Evolutionary conservation across 164 flowering plant genomes (phyloP).

Genomic region (Echeveria elegans): DNA sequence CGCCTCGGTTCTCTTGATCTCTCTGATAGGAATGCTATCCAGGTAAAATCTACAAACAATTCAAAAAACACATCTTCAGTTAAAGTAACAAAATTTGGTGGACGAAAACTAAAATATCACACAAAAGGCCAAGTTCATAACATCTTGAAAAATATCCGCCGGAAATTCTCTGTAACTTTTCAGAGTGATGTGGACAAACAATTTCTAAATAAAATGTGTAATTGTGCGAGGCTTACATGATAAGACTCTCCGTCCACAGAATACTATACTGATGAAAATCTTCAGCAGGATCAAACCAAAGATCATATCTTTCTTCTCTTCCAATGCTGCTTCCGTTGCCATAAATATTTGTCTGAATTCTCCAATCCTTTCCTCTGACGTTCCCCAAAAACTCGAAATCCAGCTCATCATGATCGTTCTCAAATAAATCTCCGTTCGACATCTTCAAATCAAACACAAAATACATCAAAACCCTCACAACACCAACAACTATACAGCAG

Average conservation of each 20-base stretch:
- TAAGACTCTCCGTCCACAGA: constrained; percentile 66
- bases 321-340: constrained; percentile 88
- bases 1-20: constrained; percentile 40
- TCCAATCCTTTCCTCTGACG: constrained; percentile 75
- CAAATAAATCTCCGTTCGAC: constrained; percentile 79
- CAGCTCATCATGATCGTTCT: constrained; percentile 76
- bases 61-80: not conserved
- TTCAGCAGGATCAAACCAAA: constrained; percentile 93
- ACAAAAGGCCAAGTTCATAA: too few relatives aligned
- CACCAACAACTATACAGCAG: too few relatives aligned
- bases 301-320: constrained; percentile 81
- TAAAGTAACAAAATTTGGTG: not conserved
- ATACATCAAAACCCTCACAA: not conserved
- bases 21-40: constrained; percentile 69
- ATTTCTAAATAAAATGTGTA: not conserved
- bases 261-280: constrained; percentile 83
- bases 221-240: constrained; percentile 39
- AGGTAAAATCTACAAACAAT: constrained; percentile 59
- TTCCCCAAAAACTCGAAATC: constrained; percentile 88
- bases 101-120: too few relatives aligned
- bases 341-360: constrained; percentile 79
- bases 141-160: too few relatives aligned
- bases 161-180: too few relatives aligned
- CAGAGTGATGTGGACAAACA: too few relatives aligned
- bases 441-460: constrained; percentile 37